Evolutionary conservation across 192 early-diverging fungal genomes (phyloP).

Genomic region (Backusella sp.): DNA sequence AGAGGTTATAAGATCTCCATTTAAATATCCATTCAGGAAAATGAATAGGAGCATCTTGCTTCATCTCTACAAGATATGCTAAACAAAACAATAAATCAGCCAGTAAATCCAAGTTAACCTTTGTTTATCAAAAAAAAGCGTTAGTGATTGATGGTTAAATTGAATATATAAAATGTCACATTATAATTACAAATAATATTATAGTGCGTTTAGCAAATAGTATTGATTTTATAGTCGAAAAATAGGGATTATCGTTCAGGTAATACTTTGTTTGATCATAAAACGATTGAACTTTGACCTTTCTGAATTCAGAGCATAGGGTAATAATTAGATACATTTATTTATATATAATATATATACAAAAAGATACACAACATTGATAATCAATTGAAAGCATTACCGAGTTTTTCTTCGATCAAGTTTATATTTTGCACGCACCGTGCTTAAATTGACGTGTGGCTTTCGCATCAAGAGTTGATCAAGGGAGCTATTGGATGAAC

Average conservation of each 20-base stretch:
- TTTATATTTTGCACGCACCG: slow-evolving; percentile 25
- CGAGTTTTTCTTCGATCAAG: slow-evolving; percentile 16
- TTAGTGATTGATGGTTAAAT: slow-evolving; percentile 40
- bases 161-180: slow-evolving; percentile 21
- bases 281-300: not conserved
- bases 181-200: slow-evolving; percentile 26
- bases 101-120: slow-evolving; percentile 53
- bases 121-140: not conserved
- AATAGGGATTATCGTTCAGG: not conserved
- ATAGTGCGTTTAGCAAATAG: slow-evolving; percentile 20
- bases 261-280: not conserved
- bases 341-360: not conserved
- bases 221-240: slow-evolving; percentile 13
- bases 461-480: slow-evolving; percentile 25
- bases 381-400: slow-evolving; percentile 7
- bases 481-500: slow-evolving; percentile 6
- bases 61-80: slow-evolving; percentile 55
- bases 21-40: slow-evolving; percentile 51
- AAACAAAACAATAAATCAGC: slow-evolving; percentile 54
- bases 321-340: not conserved
- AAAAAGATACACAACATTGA: not conserved
- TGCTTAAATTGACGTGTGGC: slow-evolving; percentile 26
- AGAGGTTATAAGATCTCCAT: slow-evolving; percentile 37
- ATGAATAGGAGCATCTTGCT: slow-evolving; percentile 27
- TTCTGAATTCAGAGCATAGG: not conserved